Evolutionary conservation across 164 flowering plant genomes (phyloP).

Genomic region (Magnolia sinica): DNA sequence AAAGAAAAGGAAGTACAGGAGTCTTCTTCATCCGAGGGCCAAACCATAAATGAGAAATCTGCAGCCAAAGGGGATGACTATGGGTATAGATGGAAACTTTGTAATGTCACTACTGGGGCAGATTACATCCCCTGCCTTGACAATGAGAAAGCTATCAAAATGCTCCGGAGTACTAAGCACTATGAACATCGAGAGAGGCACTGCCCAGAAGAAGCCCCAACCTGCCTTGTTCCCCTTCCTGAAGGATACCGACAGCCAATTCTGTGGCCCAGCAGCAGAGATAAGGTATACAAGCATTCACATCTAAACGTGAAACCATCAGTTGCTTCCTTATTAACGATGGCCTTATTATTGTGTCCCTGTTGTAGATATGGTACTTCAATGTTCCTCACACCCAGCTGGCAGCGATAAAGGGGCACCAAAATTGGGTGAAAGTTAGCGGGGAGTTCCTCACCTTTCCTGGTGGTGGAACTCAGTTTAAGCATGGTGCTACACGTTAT

Average conservation of each 20-base stretch:
- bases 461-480: constrained; percentile 98
- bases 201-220: constrained; percentile 78
- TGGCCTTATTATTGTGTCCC: neutral
- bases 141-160: constrained; percentile 68
- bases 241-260: constrained; percentile 73
- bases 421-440: constrained; percentile 91
- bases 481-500: constrained; percentile 92
- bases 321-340: neutral
- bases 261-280: constrained; percentile 93
- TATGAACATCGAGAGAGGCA: constrained; percentile 98
- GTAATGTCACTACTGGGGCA: constrained; percentile 79
- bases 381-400: constrained; percentile 95
- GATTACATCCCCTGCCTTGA: constrained; percentile 98
- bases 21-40: constrained; percentile 25
- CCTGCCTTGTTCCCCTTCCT: constrained; percentile 89
- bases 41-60: constrained; percentile 26
- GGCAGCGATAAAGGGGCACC: constrained; percentile 83
- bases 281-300: constrained; percentile 52
- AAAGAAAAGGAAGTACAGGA: constrained; percentile 55
- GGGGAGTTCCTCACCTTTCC: constrained; percentile 95
- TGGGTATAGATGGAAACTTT: constrained; percentile 58
- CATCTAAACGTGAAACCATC: neutral
- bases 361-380: constrained; percentile 86
- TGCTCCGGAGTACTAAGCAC: constrained; percentile 76
- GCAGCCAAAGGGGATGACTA: neutral